Base-by-base conservation (phyloP, 371 early-diverging fungal species). In the Batrachochytrium dendrobatidis region DNA sequence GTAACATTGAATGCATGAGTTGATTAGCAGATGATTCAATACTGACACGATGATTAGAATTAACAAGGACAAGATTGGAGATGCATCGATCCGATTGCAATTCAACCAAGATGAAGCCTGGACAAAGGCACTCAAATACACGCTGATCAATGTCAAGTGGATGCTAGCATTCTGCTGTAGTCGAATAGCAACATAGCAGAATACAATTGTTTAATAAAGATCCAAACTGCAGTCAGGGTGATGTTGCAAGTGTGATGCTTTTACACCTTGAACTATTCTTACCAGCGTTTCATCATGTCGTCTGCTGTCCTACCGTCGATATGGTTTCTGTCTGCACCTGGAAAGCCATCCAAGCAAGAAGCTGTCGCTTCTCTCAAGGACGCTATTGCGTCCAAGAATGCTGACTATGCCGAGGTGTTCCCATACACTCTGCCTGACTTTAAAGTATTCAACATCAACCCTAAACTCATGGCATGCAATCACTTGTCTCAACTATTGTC, bases 51-150 rank as follows among this genome's bases (percentile, higher is more conserved):
- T 53, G 4, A 34, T 1, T 55, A 85, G 86, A 34, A 93, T 95
- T 51, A 80, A 82, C 61, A 89, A 91, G 68, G 97, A 95, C 62
- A 84, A 81, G 49, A 89, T 96, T 56, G 94, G 94, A 8, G 89
- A 89, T 31, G 66, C 83, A 0, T 87, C 90, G 0, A 92, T 96
- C 55, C 72, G 82, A 59, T 70, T 89, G 12, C 93, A 94, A 66
- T 91, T 91, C 69, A 89, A 86, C 50, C 87, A 88, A 58, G 91
- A 90, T 55, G 94, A 94, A 53, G 67, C 75, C 26, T 96, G 97
- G 97, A 93, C 95, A 10, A 80, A 82, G 34, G 97, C 95, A 4
- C 74, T 93, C 28, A 89, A 87, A 69, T 92, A 88, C 71, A 86
- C 89, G 68, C 73, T 95, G 45, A 85, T 89, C 44, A 82, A 94